Evolutionary conservation across 2,329 filamentous ascomycete species (phyloP).

Genomic region (Hysterium pulicare): DNA sequence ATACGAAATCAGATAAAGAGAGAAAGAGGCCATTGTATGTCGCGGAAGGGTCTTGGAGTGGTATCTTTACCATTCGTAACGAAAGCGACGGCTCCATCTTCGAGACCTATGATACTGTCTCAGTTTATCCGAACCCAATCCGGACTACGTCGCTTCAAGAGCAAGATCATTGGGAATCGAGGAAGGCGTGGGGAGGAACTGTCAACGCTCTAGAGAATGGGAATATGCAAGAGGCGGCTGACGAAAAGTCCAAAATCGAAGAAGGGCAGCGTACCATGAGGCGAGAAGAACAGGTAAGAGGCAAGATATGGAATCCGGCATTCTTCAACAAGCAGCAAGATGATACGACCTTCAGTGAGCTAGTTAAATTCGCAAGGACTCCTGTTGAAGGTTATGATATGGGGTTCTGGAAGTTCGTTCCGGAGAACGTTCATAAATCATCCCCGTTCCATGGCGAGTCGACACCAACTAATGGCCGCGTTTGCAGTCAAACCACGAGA

Average conservation of each 20-base stretch:
- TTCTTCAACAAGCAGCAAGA: constrained; percentile 38
- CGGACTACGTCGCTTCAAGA: constrained; percentile 27
- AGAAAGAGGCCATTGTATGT: constrained; percentile 29
- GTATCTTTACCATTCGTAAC: constrained; percentile 37
- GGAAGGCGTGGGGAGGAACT: constrained; percentile 43
- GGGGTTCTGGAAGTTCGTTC: constrained; percentile 33
- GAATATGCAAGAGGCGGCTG: constrained; percentile 38
- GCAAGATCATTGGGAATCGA: constrained; percentile 46
- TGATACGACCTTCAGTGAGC: constrained; percentile 24
- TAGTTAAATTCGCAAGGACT: constrained; percentile 17
- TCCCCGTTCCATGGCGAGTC: constrained; percentile 29
- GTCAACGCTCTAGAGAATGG: constrained; percentile 37
- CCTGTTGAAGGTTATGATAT: constrained; percentile 23
- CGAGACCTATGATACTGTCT: constrained; percentile 34
- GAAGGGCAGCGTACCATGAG: constrained; percentile 42
- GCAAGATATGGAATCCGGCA: constrained; percentile 36
- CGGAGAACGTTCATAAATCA: constrained; percentile 16
- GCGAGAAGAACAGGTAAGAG: constrained; percentile 34
- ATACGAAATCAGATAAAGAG: constrained; percentile 14
- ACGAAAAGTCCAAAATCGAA: constrained; percentile 32
- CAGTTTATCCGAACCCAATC: constrained; percentile 17
- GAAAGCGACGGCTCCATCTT: constrained; percentile 28
- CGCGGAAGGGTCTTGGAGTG: constrained; percentile 43
- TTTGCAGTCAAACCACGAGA: not conserved
- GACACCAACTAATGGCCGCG: constrained; percentile 12